phyloP scores from a whole-genome alignment of 192 early-diverging fungal species.

The Oehlia diaphana region DNA sequence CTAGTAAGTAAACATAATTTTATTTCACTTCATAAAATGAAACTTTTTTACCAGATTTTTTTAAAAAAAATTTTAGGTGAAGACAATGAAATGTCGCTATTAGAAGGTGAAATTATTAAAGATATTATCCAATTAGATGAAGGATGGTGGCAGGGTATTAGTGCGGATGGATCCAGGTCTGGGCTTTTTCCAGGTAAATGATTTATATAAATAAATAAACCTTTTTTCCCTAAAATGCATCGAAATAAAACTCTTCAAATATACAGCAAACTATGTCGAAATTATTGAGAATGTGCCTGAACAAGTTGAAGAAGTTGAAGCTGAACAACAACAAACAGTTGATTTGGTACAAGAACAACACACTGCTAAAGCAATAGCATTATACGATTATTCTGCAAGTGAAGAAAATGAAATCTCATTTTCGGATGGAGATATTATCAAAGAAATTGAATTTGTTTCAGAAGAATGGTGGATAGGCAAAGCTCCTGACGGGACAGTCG shows the following conservation, averaged over 20 bases:
- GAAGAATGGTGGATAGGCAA: conserved; percentile 95
- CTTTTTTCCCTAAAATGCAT: not conserved
- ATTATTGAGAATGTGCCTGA: conserved; percentile 11
- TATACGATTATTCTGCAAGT: conserved; percentile 84
- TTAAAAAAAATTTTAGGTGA: conserved; percentile 28
- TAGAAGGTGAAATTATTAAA: conserved; percentile 79
- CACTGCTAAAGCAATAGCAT: conserved; percentile 48
- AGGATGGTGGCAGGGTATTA: conserved; percentile 91
- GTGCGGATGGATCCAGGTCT: conserved; percentile 66
- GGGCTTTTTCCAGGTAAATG: conserved; percentile 80
- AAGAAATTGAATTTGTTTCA: conserved; percentile 75
- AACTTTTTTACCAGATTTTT: not conserved
- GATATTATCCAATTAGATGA: conserved; percentile 82
- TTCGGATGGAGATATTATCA: conserved; percentile 69
- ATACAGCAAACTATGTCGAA: conserved; percentile 46
- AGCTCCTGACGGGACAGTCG: conserved; percentile 50
- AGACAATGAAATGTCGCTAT: conserved; percentile 85
- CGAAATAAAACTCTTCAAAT: not conserved
- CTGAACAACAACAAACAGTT: conserved; percentile 24
- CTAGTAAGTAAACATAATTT: conserved; percentile 34
- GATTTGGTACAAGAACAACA: conserved; percentile 29
- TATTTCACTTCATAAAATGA: not conserved
- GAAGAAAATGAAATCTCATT: conserved; percentile 91
- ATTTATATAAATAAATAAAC: not conserved
- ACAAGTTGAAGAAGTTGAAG: not conserved